These are phyloP conservation scores for Asterionellopsis glacialis DNA, from an alignment of 108 stramenopile genomes.

Conservation along the genomic window DNA sequence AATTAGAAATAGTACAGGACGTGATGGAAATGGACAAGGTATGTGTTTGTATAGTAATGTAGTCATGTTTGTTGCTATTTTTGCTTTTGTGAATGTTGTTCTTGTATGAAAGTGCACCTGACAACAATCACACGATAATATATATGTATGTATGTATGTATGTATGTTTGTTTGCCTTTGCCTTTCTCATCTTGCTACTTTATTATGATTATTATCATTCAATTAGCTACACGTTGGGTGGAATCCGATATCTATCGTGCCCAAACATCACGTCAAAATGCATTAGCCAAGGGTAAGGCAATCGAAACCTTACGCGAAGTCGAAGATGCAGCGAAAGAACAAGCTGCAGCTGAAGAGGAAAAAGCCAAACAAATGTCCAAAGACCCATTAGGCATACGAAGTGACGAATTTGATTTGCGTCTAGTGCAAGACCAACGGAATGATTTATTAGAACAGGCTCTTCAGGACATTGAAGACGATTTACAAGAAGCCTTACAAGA, in stretches of 20 bases:
- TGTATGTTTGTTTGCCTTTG: too few relatives aligned
- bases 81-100: too few relatives aligned
- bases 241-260: too few relatives aligned
- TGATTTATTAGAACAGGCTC: constrained; percentile 49
- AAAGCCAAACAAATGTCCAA: constrained; percentile 53
- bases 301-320: constrained; percentile 36
- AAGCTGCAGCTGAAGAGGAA: constrained; percentile 63
- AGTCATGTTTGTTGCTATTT: too few relatives aligned
- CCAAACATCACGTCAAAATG: too few relatives aligned
- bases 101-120: too few relatives aligned
- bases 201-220: too few relatives aligned
- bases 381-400: constrained; percentile 69
- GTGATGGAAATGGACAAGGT: background rate
- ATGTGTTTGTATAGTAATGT: too few relatives aligned
- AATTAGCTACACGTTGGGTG: too few relatives aligned
- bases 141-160: too few relatives aligned
- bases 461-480: constrained; percentile 49
- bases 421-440: constrained; percentile 46
- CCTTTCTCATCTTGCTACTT: too few relatives aligned
- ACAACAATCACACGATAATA: too few relatives aligned
- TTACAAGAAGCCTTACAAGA: constrained; percentile 31
- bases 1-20: background rate
- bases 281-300: constrained; percentile 12
- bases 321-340: constrained; percentile 54
- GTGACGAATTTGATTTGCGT: constrained; percentile 55